phyloP scores from a whole-genome alignment of 176 grass and related monocot species.

The Aegilops longissima region DNA sequence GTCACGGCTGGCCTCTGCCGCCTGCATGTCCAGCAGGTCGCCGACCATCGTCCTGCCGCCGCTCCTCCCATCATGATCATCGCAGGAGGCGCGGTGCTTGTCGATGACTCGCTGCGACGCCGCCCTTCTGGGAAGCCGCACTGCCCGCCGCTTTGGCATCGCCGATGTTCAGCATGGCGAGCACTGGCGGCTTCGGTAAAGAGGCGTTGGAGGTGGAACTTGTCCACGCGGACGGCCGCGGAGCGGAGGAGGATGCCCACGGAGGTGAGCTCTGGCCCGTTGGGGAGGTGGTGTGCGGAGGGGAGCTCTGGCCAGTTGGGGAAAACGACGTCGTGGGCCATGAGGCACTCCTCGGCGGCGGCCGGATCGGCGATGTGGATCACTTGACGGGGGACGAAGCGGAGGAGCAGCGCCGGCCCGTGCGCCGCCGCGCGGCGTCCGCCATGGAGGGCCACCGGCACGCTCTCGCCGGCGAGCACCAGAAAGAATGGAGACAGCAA shows the following conservation, averaged over 20 bases:
- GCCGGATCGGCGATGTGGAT: conserved; percentile 44
- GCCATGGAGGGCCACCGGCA: no score
- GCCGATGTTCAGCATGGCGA: conserved; percentile 14
- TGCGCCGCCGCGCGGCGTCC: conserved; percentile 15
- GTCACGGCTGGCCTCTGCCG: no score
- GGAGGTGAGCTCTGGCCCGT: conserved; percentile 7
- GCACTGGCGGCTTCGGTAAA: conserved; percentile 23
- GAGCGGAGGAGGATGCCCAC: conserved; percentile 25
- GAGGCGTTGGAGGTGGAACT: conserved; percentile 32
- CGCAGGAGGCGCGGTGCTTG: background rate
- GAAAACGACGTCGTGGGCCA: conserved; percentile 51
- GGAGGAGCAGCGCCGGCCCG: conserved; percentile 47
- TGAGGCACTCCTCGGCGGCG: conserved; percentile 56
- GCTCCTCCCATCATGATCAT: background rate
- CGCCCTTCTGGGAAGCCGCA: background rate
- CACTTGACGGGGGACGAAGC: conserved; percentile 41
- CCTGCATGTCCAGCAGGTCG: conserved; percentile 38
- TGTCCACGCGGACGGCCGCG: conserved; percentile 17
- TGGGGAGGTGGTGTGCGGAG: conserved; percentile 36
- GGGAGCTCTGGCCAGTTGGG: conserved; percentile 58
- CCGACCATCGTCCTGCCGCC: conserved; percentile 24
- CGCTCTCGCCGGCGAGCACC: no score
- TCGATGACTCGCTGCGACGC: conserved; percentile 40
- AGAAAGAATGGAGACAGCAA: no score
- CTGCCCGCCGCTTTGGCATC: conserved; percentile 1